phyloP scores from a whole-genome alignment of 352 stramenopile genomes.

The Phytophthora constricta region DNA sequence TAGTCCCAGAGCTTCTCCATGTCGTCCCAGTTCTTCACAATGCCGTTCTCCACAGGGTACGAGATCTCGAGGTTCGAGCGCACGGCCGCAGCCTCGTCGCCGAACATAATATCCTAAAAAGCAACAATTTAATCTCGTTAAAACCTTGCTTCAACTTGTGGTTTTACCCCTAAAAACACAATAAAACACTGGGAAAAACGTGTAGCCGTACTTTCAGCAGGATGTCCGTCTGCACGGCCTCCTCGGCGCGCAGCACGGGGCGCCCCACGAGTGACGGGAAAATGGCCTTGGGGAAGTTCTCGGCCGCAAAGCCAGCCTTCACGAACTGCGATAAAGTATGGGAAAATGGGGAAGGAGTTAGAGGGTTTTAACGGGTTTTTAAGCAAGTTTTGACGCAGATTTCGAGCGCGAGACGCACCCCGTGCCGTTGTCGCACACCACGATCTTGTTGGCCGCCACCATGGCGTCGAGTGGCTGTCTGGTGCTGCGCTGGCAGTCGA shows the following conservation, averaged over 20 bases:
- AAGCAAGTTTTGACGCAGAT: not conserved
- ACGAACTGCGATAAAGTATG: slow-evolving; percentile 60
- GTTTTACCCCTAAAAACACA: too few species aligned
- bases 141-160: slow-evolving; percentile 7
- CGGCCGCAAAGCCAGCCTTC: slow-evolving; percentile 94
- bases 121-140: not conserved
- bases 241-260: slow-evolving; percentile 94
- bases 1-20: slow-evolving; percentile 98
- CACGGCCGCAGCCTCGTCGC: slow-evolving; percentile 91
- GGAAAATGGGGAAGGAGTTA: not conserved
- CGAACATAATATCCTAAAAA: slow-evolving; percentile 94
- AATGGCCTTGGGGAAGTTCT: slow-evolving; percentile 95
- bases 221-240: slow-evolving; percentile 87
- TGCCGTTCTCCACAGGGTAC: slow-evolving; percentile 95
- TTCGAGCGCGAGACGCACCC: slow-evolving; percentile 47
- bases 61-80: slow-evolving; percentile 88
- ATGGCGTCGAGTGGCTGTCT: slow-evolving; percentile 39
- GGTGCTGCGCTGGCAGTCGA: too few species aligned
- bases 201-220: slow-evolving; percentile 77
- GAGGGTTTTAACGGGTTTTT: not conserved
- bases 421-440: slow-evolving; percentile 90
- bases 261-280: slow-evolving; percentile 95
- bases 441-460: slow-evolving; percentile 89
- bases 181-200: too few species aligned
- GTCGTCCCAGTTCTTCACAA: slow-evolving; percentile 97